phyloP scores from a whole-genome alignment of 352 stramenopile species.

The Phytopythium chamaehyphon region DNA sequence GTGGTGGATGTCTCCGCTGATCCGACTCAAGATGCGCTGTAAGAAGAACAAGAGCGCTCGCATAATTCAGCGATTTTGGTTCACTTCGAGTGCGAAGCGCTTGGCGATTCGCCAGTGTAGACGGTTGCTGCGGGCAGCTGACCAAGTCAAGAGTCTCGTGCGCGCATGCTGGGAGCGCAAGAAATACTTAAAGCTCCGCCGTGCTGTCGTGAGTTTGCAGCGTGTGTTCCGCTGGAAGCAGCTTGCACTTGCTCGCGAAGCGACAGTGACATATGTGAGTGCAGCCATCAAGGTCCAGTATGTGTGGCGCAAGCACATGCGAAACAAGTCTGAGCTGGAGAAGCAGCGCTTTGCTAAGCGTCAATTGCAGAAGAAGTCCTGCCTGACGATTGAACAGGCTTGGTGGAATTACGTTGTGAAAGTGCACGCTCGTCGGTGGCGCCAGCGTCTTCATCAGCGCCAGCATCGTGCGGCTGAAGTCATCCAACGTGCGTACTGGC shows the following conservation, averaged over 20 bases:
- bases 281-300: conserved; percentile 26
- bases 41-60: conserved; percentile 57
- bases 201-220: conserved; percentile 31
- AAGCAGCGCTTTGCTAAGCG: conserved; percentile 15
- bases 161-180: conserved; percentile 20
- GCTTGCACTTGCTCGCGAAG: background rate
- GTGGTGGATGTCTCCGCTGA: conserved; percentile 60
- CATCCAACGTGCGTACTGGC: conserved; percentile 33
- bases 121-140: conserved; percentile 51
- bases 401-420: conserved; percentile 35
- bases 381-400: conserved; percentile 29
- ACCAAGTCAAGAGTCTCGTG: conserved; percentile 42
- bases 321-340: conserved; percentile 15
- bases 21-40: conserved; percentile 46
- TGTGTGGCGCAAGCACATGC: conserved; percentile 25
- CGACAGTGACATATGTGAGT: background rate
- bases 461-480: conserved; percentile 16
- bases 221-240: conserved; percentile 22
- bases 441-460: conserved; percentile 27
- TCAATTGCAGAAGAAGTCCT: conserved; percentile 24
- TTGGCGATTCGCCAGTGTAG: conserved; percentile 67
- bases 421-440: conserved; percentile 24
- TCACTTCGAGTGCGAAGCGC: conserved; percentile 70
- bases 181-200: conserved; percentile 21
- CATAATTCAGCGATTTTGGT: conserved; percentile 77